These are phyloP conservation scores for Penicillium longicatenatum DNA, from an alignment of 495 filamentous ascomycete genomes.

Conservation along the genomic window DNA sequence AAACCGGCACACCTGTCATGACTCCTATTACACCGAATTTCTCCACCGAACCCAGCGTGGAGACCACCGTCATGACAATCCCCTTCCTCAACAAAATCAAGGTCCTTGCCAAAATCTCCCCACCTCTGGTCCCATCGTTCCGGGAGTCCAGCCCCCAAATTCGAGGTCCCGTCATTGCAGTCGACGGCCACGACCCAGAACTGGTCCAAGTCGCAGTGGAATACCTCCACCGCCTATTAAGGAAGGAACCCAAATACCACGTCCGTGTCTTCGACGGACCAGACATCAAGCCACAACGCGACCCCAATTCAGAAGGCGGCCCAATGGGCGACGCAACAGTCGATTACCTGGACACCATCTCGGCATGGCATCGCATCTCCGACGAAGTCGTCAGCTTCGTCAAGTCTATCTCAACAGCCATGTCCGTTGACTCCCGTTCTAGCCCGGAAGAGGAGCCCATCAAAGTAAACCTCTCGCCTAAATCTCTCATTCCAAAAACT, in stretches of 20 bases:
- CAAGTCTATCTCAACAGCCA: slow-evolving; percentile 35
- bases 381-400: slow-evolving; percentile 67
- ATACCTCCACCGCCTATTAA: slow-evolving; percentile 63
- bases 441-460: slow-evolving; percentile 23
- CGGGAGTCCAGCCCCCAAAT: slow-evolving; percentile 42
- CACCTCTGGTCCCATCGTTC: slow-evolving; percentile 55
- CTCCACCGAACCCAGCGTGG: slow-evolving; percentile 49
- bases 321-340: slow-evolving; percentile 51
- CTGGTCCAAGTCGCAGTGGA: slow-evolving; percentile 57
- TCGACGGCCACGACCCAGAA: slow-evolving; percentile 70
- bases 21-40: slow-evolving; percentile 34
- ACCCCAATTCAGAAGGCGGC: slow-evolving; percentile 32
- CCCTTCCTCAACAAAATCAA: slow-evolving; percentile 70
- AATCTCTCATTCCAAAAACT: slow-evolving; percentile 39
- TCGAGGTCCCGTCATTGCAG: slow-evolving; percentile 76
- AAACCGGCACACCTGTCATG: slow-evolving; percentile 25
- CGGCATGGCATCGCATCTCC: slow-evolving; percentile 70
- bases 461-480: slow-evolving; percentile 30
- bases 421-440: slow-evolving; percentile 9
- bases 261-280: slow-evolving; percentile 53
- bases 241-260: slow-evolving; percentile 57
- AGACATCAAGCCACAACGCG: slow-evolving; percentile 41
- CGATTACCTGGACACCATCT: slow-evolving; percentile 69
- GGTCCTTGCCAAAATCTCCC: slow-evolving; percentile 66
- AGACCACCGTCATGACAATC: slow-evolving; percentile 75